Base-by-base conservation (phyloP, 2,329 filamentous ascomycete genomes). In the Botryotinia narcissicola region DNA sequence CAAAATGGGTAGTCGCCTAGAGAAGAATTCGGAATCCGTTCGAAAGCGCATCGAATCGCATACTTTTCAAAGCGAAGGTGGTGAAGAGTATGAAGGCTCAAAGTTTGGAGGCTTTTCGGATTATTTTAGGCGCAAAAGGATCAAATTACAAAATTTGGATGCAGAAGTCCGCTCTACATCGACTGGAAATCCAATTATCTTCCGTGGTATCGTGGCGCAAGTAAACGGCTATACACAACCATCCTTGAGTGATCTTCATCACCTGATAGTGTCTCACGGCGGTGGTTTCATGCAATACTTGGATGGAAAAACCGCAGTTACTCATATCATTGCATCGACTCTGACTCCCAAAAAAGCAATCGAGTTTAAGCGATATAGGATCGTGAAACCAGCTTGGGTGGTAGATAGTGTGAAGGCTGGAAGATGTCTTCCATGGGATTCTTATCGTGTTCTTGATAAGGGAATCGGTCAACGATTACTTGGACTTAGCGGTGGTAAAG, bases 171-270 rank as follows among this genome's bases (percentile, higher is more conserved):
- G 95, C 74, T 87, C 92, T 46, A 85, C 89, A 6, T 88, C 90
- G 1, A 83, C 84, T 0, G 90, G 91, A 77, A 93, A 92, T 76
- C 93, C 94, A 16, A 90, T 89, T 75, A 94, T 99, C 70, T 99
- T 99, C 86, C 93, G 92, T 77, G 94, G 94, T 0, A 87, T 98
- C 14, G 94, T 97, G 20, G 94, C 92, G 16, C 93, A 98, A 82
- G 92, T 99, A 37, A 97, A 95, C 78, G 96, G 96, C 67, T 99
- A 98, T 81, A 99, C 96, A 0, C 95, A 98, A 79, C 96, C 96
- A 0, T 94, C 95, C 1, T 85, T 98, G 71, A 95, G 94, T 78
- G 90, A 97, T 86, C 88, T 99, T 29, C 95, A 97, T 83, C 90
- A 86, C 71, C 87, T 97, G 74, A 92, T 99, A 73, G 95, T 99